A percentile compares a stretch with the other conserved stretches of the same genome.
phyloP scores from a whole-genome alignment of 306 rosid species.

The Rosa chinensis region DNA sequence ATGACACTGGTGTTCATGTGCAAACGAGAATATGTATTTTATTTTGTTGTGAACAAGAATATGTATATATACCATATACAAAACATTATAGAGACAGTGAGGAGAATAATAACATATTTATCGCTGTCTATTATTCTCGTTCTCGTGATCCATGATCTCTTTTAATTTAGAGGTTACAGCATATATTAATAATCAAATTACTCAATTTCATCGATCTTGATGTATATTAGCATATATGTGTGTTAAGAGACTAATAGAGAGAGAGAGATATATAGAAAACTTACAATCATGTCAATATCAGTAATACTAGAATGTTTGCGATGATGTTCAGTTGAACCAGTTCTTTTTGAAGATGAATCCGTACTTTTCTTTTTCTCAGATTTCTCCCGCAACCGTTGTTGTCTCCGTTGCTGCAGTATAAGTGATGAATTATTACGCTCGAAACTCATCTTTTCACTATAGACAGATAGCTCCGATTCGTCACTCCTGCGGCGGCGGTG shows the following conservation, averaged over 20 bases:
- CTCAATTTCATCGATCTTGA: background rate
- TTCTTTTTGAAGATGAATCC: background rate
- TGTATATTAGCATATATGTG: background rate
- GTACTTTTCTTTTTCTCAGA: constrained; percentile 16
- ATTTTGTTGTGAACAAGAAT: no score
- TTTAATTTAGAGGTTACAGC: background rate
- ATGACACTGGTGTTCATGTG: no score
- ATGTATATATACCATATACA: no score
- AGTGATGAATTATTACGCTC: constrained; percentile 12
- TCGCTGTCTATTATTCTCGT: no score
- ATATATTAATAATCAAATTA: background rate
- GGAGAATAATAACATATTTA: no score
- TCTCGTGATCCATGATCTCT: background rate
- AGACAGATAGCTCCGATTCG: constrained; percentile 2
- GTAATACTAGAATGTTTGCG: background rate
- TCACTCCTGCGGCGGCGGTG: background rate
- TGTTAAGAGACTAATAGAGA: background rate
- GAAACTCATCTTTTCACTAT: constrained; percentile 28
- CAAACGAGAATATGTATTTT: no score
- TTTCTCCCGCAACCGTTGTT: background rate
- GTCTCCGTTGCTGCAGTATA: constrained; percentile 4
- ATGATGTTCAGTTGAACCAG: background rate
- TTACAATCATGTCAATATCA: constrained; percentile 5
- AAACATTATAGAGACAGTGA: no score
- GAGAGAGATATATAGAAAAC: background rate